Base-by-base conservation (phyloP, 768 basidiomycete species). In the Leucosporidium yakuticum region DNA sequence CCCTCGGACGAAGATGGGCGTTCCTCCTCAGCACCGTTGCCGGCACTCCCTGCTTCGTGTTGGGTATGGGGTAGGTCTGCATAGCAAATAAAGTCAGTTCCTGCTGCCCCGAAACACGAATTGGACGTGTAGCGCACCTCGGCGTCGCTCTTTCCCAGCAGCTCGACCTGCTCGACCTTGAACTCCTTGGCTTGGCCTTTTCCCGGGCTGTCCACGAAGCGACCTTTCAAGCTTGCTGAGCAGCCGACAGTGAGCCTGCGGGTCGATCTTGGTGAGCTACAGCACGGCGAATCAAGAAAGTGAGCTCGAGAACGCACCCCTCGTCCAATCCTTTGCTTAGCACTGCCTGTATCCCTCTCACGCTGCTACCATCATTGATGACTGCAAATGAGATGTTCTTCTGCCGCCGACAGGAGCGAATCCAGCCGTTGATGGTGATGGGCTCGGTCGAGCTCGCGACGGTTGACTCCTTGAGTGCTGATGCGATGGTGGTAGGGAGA, bases 51-150 rank as follows among this genome's bases (percentile, higher is more conserved):
- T 97, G 87, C 77, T 96, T 97, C 79, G 94, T 61, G 94, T 91
- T 3, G 90, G 92, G 78, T 93, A 96, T 91, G 0, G 92, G 92
- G 78, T 95, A 97, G 56, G 79, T 80, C 92, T 92, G 63, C 4
- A 4, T 1, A 7, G 21, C 23, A 31, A 6, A 12, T 36, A 2
- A 51, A 20, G 19, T 34, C 58, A 39, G 14, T 39, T n/a, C 12
- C 29, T 29, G 23, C 4, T 12, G 2, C 20, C n/a, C n/a, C 20
- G 17, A 7, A 6, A 5, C 32, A 44, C 34, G 47, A 9, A n/a
- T 20, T 34, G 29, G 12, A 36, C 21, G 44, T 25, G 53, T 3
- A 51, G 27, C 66, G 47, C 44, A 72, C 75, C 58, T 67, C 67
- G 29, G 69, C 71, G 31, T 76, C 73, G 59, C 69, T 71, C n/a